Base-by-base conservation (phyloP, 768 basidiomycete genomes). In the Lactifluus piperatus region DNA sequence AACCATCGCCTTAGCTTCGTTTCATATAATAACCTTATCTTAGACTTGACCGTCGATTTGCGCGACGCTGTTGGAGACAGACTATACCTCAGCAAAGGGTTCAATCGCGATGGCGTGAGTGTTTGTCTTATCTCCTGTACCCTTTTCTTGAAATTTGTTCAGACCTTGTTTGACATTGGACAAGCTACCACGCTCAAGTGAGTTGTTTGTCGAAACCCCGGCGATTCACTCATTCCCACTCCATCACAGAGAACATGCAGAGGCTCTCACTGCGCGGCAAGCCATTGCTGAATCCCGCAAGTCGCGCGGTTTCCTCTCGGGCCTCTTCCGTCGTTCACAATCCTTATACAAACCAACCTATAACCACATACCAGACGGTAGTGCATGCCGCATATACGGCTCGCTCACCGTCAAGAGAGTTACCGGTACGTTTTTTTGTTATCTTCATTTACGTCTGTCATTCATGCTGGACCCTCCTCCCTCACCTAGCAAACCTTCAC, bases 51-150 rank as follows among this genome's bases (percentile, higher is more conserved):
- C 50, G 87, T 97, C 26, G 95, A 98, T 69, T 70, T 99, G 61
- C 77, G 94, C 58, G 95, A 99, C 70, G 89, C 88, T 0, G 79
- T 97, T n/a, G 95, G 95, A 2, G 95, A 99, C 70, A 78, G 95
- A 43, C 68, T 99, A 32, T 88, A 86, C 69, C 79, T 98, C 58
- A 93, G 83, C 66, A 77, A 81, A 60, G 83, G 82, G 26, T 83
- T 97, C 68, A 82, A 78, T 57, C 83, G 92, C 55, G 94, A 99
- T 66, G 92, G 94, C 39, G 89, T 91, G 68, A 60, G 81, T 75
- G 54, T 49, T 16, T 16, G 22, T 14, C 43, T 20, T 34, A 43
- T 24, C 26, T n/a, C 45, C 14, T 62, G 56, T 44, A 60, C 11
- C 48, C 18, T 6, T 13, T 55, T 29, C 32, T 41, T 37, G 36